Evolutionary conservation across 371 early-diverging fungal genomes (phyloP).

Genomic region (Apophysomyces ossiformis): DNA sequence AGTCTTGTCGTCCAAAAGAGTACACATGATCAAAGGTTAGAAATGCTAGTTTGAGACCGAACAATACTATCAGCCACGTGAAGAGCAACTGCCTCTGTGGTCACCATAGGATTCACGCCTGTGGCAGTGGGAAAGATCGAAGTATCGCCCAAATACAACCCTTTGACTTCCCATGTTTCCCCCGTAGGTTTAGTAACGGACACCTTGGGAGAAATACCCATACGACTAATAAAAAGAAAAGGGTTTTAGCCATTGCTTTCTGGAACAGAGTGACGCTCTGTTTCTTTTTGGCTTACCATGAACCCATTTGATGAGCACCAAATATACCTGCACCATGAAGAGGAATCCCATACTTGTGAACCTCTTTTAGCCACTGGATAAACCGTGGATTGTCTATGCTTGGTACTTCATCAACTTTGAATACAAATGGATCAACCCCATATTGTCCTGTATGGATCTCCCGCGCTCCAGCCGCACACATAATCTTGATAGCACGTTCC

Average conservation of each 20-base stretch:
- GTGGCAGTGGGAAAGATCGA: slow-evolving; percentile 74
- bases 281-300: slow-evolving; percentile 44
- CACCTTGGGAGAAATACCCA: slow-evolving; percentile 61
- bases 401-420: slow-evolving; percentile 34
- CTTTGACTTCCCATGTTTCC: slow-evolving; percentile 76
- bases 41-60: background rate
- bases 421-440: slow-evolving; percentile 51
- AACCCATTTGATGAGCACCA: slow-evolving; percentile 71
- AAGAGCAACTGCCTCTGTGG: slow-evolving; percentile 51
- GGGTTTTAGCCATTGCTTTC: background rate
- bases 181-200: slow-evolving; percentile 75
- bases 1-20: no score
- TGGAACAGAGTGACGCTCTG: background rate
- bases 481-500: slow-evolving; percentile 49
- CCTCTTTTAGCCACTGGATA: slow-evolving; percentile 33
- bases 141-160: slow-evolving; percentile 77
- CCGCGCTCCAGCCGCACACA: slow-evolving; percentile 61
- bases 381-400: slow-evolving; percentile 44
- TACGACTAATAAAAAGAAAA: slow-evolving; percentile 49
- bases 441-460: slow-evolving; percentile 62
- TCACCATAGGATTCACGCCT: slow-evolving; percentile 77
- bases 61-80: slow-evolving; percentile 34
- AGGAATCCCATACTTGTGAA: slow-evolving; percentile 36
- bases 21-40: background rate
- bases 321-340: slow-evolving; percentile 39